These are phyloP conservation scores for Yamagishiella unicocca DNA, from an alignment of 139 green algal genomes.

Conservation along the genomic window DNA sequence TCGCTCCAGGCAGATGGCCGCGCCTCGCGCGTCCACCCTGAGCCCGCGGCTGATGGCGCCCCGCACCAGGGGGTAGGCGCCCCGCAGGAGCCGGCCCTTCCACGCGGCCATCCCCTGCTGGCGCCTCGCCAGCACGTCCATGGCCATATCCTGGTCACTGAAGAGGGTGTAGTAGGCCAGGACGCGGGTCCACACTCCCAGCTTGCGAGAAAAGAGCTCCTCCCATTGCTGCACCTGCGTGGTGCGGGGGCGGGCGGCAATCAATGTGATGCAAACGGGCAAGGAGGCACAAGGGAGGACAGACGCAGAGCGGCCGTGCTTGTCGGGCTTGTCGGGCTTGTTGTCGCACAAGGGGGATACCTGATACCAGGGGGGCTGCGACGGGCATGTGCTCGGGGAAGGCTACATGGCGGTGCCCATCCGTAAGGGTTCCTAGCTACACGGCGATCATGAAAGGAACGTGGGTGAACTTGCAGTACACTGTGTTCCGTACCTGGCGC, in stretches of 20 bases:
- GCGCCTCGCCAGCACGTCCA: background rate
- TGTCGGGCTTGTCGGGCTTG: too few species aligned
- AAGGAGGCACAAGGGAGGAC: too few species aligned
- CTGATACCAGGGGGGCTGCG: too few species aligned
- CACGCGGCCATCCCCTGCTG: background rate
- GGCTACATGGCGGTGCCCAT: too few species aligned
- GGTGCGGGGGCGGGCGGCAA: too few species aligned
- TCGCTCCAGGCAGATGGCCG: background rate
- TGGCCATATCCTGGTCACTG: background rate
- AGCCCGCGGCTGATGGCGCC: background rate
- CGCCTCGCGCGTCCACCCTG: background rate
- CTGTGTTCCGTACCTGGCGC: background rate
- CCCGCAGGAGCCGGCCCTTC: background rate
- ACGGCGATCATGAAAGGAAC: background rate
- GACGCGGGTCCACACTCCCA: conserved; percentile 18
- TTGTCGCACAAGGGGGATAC: too few species aligned
- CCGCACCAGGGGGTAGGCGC: background rate
- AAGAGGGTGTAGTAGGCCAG: conserved; percentile 33
- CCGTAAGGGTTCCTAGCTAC: too few species aligned
- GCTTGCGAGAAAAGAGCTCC: conserved; percentile 19
- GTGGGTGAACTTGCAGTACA: background rate
- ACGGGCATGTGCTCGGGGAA: too few species aligned
- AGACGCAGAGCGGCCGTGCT: too few species aligned
- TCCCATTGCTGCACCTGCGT: conserved; percentile 19
- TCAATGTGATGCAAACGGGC: too few species aligned